These are phyloP conservation scores for Fomitopsis palustris DNA, from an alignment of 1,284 basidiomycete genomes.

Conservation along the genomic window DNA sequence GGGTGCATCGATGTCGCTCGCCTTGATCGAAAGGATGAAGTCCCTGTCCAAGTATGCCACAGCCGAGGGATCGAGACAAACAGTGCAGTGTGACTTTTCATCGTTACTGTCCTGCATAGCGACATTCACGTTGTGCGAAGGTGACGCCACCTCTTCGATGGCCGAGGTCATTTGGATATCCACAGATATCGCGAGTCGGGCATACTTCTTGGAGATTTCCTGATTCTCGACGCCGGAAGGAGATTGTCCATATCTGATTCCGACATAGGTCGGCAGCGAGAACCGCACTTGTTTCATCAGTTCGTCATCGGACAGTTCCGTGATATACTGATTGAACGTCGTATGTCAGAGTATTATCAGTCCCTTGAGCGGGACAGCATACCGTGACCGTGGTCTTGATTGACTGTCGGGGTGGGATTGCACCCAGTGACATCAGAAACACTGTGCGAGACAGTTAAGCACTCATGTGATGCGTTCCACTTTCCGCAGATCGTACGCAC, in stretches of 20 bases:
- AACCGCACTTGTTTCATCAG: constrained; percentile 45
- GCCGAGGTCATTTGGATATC: constrained; percentile 45
- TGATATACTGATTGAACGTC: constrained; percentile 26
- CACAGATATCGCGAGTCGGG: constrained; percentile 36
- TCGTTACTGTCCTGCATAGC: constrained; percentile 32
- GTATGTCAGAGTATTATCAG: background rate
- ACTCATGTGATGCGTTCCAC: background rate
- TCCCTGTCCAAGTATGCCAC: constrained; percentile 40
- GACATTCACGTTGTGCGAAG: constrained; percentile 39
- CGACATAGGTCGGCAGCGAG: constrained; percentile 46
- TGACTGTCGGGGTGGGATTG: constrained; percentile 38
- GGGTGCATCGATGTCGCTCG: constrained; percentile 44
- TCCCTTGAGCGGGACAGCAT: constrained; percentile 12
- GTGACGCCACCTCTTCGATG: constrained; percentile 36
- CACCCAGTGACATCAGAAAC: constrained; percentile 55
- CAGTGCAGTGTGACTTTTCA: constrained; percentile 26
- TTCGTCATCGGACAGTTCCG: constrained; percentile 44
- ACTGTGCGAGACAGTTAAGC: constrained; percentile 30
- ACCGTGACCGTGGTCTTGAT: constrained; percentile 43
- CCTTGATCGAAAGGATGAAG: constrained; percentile 43
- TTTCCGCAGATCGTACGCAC: background rate
- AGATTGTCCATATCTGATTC: constrained; percentile 45
- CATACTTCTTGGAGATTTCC: constrained; percentile 24
- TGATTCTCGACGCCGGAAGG: constrained; percentile 35
- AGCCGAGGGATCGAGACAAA: constrained; percentile 34